Conservation (phyloP, 2,329 filamentous ascomycete genomes). For the Beauveria sp. region DNA sequence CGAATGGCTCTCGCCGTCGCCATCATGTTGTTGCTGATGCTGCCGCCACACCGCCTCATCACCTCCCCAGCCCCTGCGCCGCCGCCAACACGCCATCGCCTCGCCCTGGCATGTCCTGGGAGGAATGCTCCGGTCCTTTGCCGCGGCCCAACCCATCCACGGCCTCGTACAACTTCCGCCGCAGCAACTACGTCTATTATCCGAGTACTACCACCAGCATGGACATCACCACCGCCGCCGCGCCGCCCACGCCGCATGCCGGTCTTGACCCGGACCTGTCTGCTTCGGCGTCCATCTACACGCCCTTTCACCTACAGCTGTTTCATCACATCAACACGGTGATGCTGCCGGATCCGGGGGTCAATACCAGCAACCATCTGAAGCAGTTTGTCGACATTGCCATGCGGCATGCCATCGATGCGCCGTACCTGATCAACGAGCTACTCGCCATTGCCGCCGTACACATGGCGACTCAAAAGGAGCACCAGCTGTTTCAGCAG, state of each 20-base stretch:
- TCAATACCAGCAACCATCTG: constrained; percentile 15
- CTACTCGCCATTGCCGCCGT: constrained; percentile 38
- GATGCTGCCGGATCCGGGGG: constrained; percentile 17
- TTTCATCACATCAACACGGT: constrained; percentile 28
- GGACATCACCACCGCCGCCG: not conserved
- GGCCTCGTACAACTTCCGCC: not conserved
- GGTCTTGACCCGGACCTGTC: constrained; percentile 6
- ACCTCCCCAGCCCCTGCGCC: not conserved
- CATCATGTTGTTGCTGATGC: not conserved
- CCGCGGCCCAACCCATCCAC: not conserved
- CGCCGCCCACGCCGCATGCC: constrained; percentile 4
- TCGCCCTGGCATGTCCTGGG: not conserved
- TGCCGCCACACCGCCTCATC: not conserved
- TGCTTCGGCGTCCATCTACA: constrained; percentile 22
- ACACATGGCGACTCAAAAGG: constrained; percentile 20
- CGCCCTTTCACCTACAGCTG: constrained; percentile 31
- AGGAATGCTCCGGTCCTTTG: not conserved
- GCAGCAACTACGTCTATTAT: constrained; percentile 5
- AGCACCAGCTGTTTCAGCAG: constrained; percentile 17
- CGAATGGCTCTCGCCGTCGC: not conserved
- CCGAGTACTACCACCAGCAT: not conserved
- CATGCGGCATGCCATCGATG: constrained; percentile 24
- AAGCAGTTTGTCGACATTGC: constrained; percentile 24
- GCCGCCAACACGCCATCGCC: not conserved
- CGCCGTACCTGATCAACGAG: constrained; percentile 40